Evolutionary conservation across 2,329 filamentous ascomycete genomes (phyloP).

Genomic region (Pseudocercospora eumusae): DNA sequence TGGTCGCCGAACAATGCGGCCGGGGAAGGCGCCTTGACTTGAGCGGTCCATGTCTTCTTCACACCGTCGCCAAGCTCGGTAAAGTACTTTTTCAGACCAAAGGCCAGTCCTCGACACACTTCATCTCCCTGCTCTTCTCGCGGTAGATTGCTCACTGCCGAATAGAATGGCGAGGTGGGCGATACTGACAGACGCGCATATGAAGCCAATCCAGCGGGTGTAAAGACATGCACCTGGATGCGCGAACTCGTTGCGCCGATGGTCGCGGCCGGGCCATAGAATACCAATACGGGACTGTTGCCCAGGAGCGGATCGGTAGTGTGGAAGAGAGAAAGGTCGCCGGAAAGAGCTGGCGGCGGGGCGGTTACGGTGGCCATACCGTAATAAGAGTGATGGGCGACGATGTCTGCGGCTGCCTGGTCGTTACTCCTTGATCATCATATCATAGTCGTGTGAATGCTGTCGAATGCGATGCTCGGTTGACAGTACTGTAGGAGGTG

Average conservation of each 20-base stretch:
- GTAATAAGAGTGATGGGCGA: not conserved
- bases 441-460: conserved; percentile 18
- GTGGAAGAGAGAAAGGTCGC: conserved; percentile 86
- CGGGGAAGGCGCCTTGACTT: conserved; percentile 54
- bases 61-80: conserved; percentile 76
- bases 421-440: conserved; percentile 20
- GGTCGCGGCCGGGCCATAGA: conserved; percentile 75
- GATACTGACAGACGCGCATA: conserved; percentile 91
- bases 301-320: conserved; percentile 80
- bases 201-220: conserved; percentile 82
- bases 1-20: conserved; percentile 81
- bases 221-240: conserved; percentile 91
- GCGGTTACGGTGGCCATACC: conserved; percentile 82
- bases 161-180: conserved; percentile 87
- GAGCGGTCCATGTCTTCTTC: conserved; percentile 67
- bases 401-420: conserved; percentile 6
- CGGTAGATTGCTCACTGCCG: conserved; percentile 84
- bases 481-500: too few relatives aligned
- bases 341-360: conserved; percentile 72
- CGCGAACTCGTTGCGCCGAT: conserved; percentile 90
- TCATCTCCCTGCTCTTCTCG: conserved; percentile 96
- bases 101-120: conserved; percentile 84
- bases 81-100: conserved; percentile 93
- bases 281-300: conserved; percentile 80
- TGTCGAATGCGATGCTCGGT: not conserved